Conservation (phyloP, 148 eudicot species). For the Vaccinium darrowii region DNA sequence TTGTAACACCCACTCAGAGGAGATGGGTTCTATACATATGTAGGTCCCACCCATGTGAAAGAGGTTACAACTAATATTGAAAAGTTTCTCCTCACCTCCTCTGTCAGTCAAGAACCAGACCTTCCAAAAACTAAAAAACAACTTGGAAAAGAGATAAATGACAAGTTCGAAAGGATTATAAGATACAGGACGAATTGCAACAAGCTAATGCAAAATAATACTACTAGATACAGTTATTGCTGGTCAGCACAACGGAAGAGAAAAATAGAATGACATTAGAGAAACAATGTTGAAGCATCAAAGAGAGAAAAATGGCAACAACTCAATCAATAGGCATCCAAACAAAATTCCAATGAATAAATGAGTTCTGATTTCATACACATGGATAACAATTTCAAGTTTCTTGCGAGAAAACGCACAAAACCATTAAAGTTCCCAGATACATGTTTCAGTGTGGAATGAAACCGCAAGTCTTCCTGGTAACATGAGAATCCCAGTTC, state of each 20-base stretch:
- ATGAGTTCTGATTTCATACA: not conserved
- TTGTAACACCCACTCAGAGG: no score
- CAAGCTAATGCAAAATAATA: not conserved
- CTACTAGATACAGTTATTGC: not conserved
- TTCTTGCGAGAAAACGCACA: not conserved
- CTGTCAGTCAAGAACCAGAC: no score
- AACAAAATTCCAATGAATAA: not conserved
- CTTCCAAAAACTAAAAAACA: no score
- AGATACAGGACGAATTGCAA: not conserved
- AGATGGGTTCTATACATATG: no score
- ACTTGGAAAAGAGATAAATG: not conserved
- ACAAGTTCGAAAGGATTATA: not conserved
- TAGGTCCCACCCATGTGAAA: no score
- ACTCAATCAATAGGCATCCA: not conserved
- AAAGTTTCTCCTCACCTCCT: no score
- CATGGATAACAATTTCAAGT: not conserved
- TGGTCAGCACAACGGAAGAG: not conserved
- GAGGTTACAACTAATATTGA: no score
- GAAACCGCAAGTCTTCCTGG: constrained; percentile 6
- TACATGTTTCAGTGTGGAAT: not conserved
- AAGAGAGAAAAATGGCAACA: not conserved
- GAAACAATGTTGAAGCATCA: not conserved
- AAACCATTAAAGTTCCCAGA: not conserved
- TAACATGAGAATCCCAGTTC: not conserved
- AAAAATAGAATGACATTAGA: not conserved